Evolutionary conservation across 1,139 yeast genomes (phyloP).

Genomic region (Saccharomyces uvarum): DNA sequence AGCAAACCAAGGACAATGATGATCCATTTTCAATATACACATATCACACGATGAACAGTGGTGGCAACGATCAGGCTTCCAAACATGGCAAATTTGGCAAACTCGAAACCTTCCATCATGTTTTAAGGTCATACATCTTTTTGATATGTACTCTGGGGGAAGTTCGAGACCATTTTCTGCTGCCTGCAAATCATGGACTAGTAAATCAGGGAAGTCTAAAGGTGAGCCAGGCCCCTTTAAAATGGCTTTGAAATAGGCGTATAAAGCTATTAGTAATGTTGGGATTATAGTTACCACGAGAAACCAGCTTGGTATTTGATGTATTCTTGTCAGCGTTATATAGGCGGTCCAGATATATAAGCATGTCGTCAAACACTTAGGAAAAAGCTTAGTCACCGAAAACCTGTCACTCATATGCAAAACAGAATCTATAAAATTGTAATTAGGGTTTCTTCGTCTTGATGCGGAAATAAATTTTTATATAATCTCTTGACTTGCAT

Average conservation of each 20-base stretch:
- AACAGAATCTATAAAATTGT: background rate
- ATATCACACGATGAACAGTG: conserved; percentile 70
- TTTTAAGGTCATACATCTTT: conserved; percentile 36
- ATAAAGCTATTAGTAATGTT: conserved; percentile 18
- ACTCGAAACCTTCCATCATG: conserved; percentile 43
- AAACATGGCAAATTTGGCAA: conserved; percentile 67
- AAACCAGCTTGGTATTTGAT: conserved; percentile 9
- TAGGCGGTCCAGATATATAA: conserved; percentile 22
- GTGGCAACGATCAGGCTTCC: conserved; percentile 94
- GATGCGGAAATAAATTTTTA: background rate
- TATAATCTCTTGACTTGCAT: background rate
- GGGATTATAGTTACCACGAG: conserved; percentile 6
- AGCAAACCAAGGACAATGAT: conserved; percentile 96
- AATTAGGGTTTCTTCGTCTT: background rate
- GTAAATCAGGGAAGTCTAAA: conserved; percentile 39
- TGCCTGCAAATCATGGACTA: conserved; percentile 24
- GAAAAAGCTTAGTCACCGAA: conserved; percentile 15
- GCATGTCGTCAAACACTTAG: conserved; percentile 18
- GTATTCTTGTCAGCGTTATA: conserved; percentile 14
- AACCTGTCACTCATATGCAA: background rate
- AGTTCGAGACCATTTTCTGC: conserved; percentile 28
- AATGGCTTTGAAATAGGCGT: conserved; percentile 51
- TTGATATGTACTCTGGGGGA: conserved; percentile 36
- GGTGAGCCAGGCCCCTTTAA: conserved; percentile 61
- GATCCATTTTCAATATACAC: conserved; percentile 78